Evolutionary conservation across 257 asterid species (phyloP).

Genomic region (Salvia miltiorrhiza): DNA sequence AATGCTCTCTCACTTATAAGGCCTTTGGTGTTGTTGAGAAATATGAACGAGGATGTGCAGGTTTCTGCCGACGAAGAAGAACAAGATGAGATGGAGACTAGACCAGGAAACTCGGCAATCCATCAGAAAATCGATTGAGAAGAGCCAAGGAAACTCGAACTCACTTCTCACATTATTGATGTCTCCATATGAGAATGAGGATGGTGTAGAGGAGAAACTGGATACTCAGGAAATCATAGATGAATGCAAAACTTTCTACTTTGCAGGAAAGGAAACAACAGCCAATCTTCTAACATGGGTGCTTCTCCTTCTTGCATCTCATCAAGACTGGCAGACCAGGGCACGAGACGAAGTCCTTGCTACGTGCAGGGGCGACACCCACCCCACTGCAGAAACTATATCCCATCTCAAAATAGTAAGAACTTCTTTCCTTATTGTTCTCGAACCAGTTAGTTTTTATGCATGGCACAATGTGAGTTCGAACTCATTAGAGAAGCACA

Average conservation of each 20-base stretch:
- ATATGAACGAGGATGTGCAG: constrained; percentile 20
- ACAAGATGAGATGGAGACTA: constrained; percentile 50
- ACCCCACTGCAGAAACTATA: constrained; percentile 30
- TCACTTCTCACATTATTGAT: constrained; percentile 22
- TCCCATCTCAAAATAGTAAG: constrained; percentile 32
- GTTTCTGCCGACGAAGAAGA: constrained; percentile 60
- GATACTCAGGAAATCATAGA: constrained; percentile 47
- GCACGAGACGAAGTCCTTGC: constrained; percentile 57
- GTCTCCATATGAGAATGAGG: constrained; percentile 26
- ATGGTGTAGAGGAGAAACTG: constrained; percentile 50
- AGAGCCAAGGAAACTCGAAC: constrained; percentile 24
- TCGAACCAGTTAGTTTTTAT: neutral
- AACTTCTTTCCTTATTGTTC: neutral
- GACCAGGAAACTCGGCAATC: constrained; percentile 52
- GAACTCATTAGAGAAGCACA: too few relatives aligned
- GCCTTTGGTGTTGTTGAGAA: neutral
- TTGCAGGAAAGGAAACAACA: constrained; percentile 77
- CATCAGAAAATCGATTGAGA: constrained; percentile 35
- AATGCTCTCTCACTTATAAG: neutral
- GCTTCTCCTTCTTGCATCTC: constrained; percentile 57
- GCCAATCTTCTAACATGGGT: constrained; percentile 67
- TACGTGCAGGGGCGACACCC: constrained; percentile 21
- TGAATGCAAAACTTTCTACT: constrained; percentile 79
- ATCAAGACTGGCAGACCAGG: constrained; percentile 63
- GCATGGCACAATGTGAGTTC: too few relatives aligned